Base-by-base conservation (phyloP, 805 yeast species). In the Jamesozyma rosinii region DNA sequence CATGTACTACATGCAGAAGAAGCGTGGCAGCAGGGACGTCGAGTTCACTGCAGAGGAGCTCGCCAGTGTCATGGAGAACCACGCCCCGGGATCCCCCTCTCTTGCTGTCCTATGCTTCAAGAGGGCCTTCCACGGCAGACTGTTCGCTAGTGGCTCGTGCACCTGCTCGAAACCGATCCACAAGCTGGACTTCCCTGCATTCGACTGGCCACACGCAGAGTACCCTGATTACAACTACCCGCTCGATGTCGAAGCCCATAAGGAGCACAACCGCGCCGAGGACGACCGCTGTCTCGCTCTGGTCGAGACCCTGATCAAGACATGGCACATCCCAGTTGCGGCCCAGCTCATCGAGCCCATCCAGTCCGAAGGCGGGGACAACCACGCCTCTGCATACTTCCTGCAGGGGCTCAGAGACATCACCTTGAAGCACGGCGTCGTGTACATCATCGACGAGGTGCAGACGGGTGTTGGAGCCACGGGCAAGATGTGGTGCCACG, bases 121-220 rank as follows among this genome's bases (percentile, higher is more conserved):
- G 65, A 74, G 78, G 51, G 92, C 92, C 26, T 90, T 89, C 83
- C 97, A 89, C 63, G 97, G 97, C 51, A 79, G 97, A 67, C 68
- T 88, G 50, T 87, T 89, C 68, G 97, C 95, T 20, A 76, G 95
- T 43, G 88, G 85, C 36, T 83, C 95, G 5, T 78, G 86, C 51
- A 89, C 97, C 33, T 79, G 95, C 64, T 87, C 96, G 44, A 90
- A 87, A 72, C 95, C 97, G 52, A 76, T 90, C 55, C 97, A 89
- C 73, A 89, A 90, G 70, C 70, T 89, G 61, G 89, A 82, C 65
- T 71, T 90, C 68, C 97, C 97, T 48, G 79, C 95, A 5, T 89
- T 89, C 71, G 77, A 85, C 59, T 89, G 97, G 97, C 97, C 97
- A 60, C 88, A 84, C 64, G 96, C 96, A 44, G 87, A 86, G 49